These are phyloP conservation scores for Peterozyma xylosa DNA, from an alignment of 805 yeast species.

Conservation along the genomic window DNA sequence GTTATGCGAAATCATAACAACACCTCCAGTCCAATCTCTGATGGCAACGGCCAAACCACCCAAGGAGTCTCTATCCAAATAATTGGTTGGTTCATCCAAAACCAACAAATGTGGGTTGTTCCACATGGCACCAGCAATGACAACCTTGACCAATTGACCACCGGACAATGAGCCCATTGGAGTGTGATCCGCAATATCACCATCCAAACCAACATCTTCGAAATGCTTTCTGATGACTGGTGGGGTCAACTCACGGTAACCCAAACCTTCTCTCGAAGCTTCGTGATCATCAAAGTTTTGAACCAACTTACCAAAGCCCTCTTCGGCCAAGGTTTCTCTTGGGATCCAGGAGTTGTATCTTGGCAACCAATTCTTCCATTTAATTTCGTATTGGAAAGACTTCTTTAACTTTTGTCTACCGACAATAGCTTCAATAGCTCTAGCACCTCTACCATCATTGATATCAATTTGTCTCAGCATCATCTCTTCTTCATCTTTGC, in stretches of 20 bases:
- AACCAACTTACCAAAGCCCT: conserved; percentile 84
- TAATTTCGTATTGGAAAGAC: conserved; percentile 92
- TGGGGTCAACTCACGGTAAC: conserved; percentile 91
- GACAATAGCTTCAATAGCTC: conserved; percentile 87
- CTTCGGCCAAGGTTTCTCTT: conserved; percentile 68
- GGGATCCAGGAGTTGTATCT: conserved; percentile 92
- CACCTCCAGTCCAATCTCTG: conserved; percentile 98
- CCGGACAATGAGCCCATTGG: conserved; percentile 96
- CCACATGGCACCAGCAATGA: conserved; percentile 99
- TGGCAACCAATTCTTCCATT: conserved; percentile 91
- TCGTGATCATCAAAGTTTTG: conserved; percentile 98
- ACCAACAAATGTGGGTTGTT: conserved; percentile 96
- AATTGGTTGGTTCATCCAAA: conserved; percentile 96
- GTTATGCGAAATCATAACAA: conserved; percentile 96
- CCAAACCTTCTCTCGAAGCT: conserved; percentile 98
- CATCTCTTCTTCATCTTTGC: conserved; percentile 68
- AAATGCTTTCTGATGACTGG: conserved; percentile 92
- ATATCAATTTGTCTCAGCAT: conserved; percentile 74
- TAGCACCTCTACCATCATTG: conserved; percentile 81
- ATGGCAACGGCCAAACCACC: conserved; percentile 98
- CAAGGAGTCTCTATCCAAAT: conserved; percentile 93
- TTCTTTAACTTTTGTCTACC: conserved; percentile 97
- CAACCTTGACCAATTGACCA: conserved; percentile 97
- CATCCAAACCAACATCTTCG: conserved; percentile 94
- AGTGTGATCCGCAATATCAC: conserved; percentile 97